Evolutionary conservation across 2,329 filamentous ascomycete species (phyloP).

Genomic region (Fusarium sp.): DNA sequence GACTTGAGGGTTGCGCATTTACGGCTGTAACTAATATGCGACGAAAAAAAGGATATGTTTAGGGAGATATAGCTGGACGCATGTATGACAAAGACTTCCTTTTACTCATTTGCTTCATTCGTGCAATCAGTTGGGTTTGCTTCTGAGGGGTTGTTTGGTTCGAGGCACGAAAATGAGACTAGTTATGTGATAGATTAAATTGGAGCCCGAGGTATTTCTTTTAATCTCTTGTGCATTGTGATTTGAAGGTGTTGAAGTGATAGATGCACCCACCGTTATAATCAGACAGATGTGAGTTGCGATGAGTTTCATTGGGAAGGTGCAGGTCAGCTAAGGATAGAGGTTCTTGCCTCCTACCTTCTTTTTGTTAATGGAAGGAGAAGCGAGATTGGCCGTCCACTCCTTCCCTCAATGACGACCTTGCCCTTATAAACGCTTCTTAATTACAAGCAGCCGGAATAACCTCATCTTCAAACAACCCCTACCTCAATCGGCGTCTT

Average conservation of each 20-base stretch:
- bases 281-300: too few relatives aligned
- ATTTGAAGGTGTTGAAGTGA: background rate
- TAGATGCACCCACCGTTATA: too few relatives aligned
- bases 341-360: background rate
- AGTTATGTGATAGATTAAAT: conserved; percentile 38
- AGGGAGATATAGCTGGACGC: conserved; percentile 45
- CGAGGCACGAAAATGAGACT: conserved; percentile 33
- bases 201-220: conserved; percentile 25
- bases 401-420: background rate
- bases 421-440: background rate
- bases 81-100: conserved; percentile 49
- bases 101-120: conserved; percentile 41
- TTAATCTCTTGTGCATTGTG: conserved; percentile 6
- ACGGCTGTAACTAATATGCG: conserved; percentile 51
- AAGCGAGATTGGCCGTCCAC: background rate
- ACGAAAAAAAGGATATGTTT: conserved; percentile 49
- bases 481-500: background rate
- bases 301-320: background rate
- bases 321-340: background rate
- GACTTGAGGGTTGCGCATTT: conserved; percentile 44
- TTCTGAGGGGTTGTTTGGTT: conserved; percentile 31
- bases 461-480: background rate
- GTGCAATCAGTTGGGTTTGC: conserved; percentile 29
- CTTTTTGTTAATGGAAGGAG: background rate
- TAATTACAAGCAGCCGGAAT: background rate